Base-by-base conservation (phyloP, 345 rosid species). In the Acer saccharum region DNA sequence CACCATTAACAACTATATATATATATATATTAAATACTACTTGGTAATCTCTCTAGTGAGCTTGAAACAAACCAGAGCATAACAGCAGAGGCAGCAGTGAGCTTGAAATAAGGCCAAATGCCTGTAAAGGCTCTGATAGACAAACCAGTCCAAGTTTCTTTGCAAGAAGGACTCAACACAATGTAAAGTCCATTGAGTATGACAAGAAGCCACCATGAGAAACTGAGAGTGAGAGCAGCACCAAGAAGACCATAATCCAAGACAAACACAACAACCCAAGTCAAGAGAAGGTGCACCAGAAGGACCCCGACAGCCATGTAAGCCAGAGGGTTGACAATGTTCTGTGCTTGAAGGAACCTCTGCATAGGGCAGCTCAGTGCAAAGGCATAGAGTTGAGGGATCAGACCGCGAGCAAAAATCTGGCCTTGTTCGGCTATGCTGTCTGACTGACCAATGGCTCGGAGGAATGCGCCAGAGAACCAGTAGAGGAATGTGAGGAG, bases 331-430 rank as follows among this genome's bases (percentile, higher is more conserved):
- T 95, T 93, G 0, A 95, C 99, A 7, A 93, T 89, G 88, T 95
- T 95, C 86, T 95, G 98, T 39, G 99, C 99, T 69, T 95, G 99
- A 27, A 95, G 93, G 79, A 91, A 95, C 81, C 98, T 85, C 82
- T 92, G 98, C 94, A 93, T 82, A 0, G 98, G 99, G 72, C 96
- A 93, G 76, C 90, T 84, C 0, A 95, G 27, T 0, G 99, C 94
- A 55, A 95, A 92, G 1, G 98, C 97, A 43, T 90, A 95, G 1
- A 95, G 50, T 82, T 95, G 99, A 1, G 88, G 98, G 73, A 95
- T 91, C 75, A 95, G 73, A 23, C 98, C 97, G 0, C 90, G 88
- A 0, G 98, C 92, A 35, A 93, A 95, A 32, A 91, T 17, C 64
- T 93, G 89, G 60, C 98, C 98, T 48, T 88, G 83, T 43, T 71